Evolutionary conservation across 1,284 basidiomycete species (phyloP).

Genomic region (Marasmius oreades): DNA sequence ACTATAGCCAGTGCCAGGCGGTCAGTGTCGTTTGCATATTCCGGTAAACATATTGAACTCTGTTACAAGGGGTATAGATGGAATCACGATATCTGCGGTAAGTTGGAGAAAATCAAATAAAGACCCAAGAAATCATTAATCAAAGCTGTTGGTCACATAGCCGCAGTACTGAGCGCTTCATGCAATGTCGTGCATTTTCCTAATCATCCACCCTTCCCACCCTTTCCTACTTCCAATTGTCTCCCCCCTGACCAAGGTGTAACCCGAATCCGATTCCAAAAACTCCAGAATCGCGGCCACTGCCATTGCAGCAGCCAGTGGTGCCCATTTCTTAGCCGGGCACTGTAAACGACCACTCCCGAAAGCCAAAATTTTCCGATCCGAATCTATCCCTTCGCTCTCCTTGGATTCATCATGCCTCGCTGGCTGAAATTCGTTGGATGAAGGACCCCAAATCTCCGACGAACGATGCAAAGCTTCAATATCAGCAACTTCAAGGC

Average conservation of each 20-base stretch:
- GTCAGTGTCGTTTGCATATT: no score
- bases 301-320: conserved; percentile 44
- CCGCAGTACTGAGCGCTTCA: neutral
- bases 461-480: conserved; percentile 34
- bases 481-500: conserved; percentile 37
- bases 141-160: no score
- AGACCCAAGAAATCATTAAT: no score
- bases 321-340: conserved; percentile 43
- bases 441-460: conserved; percentile 34
- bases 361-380: conserved; percentile 35
- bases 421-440: conserved; percentile 37
- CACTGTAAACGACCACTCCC: conserved; percentile 41
- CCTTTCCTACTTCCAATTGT: conserved; percentile 36
- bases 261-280: conserved; percentile 19
- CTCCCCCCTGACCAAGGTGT: conserved; percentile 28
- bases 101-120: no score
- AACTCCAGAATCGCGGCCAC: conserved; percentile 36
- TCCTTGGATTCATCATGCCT: conserved; percentile 30
- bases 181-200: neutral
- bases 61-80: no score
- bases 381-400: neutral
- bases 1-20: neutral
- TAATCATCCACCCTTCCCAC: conserved; percentile 36
- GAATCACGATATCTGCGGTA: no score
- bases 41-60: no score